Evolutionary conservation across 352 stramenopile genomes (phyloP).

Genomic region (Pythium aquatile): DNA sequence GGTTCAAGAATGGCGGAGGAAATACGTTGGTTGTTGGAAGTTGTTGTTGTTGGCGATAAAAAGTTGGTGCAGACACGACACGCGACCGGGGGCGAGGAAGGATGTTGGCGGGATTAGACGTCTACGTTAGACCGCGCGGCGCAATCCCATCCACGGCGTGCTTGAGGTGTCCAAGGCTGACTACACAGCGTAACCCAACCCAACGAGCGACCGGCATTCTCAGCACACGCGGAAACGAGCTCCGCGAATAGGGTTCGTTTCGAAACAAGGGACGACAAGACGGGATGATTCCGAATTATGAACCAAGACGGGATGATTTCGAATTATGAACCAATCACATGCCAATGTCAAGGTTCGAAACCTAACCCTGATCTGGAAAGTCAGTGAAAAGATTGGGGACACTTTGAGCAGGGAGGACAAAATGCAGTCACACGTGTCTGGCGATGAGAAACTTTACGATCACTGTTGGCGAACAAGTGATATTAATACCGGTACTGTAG

Average conservation of each 20-base stretch:
- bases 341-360: background rate
- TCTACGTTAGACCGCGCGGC: background rate
- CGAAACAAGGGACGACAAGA: constrained; percentile 1
- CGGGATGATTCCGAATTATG: background rate
- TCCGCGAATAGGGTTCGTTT: background rate
- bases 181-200: background rate
- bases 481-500: too few relatives aligned
- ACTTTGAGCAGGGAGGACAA: background rate
- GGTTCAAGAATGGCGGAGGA: background rate
- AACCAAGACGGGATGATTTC: background rate
- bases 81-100: background rate
- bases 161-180: background rate
- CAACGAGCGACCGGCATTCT: background rate
- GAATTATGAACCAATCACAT: background rate
- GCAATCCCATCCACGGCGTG: constrained; percentile 1
- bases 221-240: background rate
- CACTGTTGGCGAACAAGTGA: background rate
- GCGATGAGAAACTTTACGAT: background rate
- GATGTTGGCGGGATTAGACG: background rate
- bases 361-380: background rate
- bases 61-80: background rate
- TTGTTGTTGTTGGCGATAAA: background rate
- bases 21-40: background rate
- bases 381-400: background rate
- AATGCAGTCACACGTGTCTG: background rate